A percentile compares a stretch with the other conserved stretches of the same genome.
Evolutionary conservation across 2,329 filamentous ascomycete genomes (phyloP).

Genomic region (Sarocladiaceae sp.): DNA sequence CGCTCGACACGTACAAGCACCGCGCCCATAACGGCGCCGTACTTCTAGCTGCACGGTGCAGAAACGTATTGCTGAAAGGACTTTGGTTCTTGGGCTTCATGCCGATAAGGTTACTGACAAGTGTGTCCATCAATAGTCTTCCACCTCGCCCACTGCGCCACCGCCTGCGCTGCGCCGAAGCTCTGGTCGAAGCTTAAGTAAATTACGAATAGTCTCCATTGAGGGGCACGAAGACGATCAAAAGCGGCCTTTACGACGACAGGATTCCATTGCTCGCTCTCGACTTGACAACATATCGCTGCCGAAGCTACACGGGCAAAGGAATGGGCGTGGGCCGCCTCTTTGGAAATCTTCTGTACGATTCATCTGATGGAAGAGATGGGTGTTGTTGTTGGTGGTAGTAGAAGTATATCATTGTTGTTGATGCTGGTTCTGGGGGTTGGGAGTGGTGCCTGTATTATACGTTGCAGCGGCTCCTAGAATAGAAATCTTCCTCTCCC

Average conservation of each 20-base stretch:
- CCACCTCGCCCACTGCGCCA: conserved; percentile 95
- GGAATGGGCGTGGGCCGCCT: not conserved
- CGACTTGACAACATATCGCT: too few relatives aligned
- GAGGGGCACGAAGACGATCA: too few relatives aligned
- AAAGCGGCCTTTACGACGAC: too few relatives aligned
- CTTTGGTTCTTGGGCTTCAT: too few relatives aligned
- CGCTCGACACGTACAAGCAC: not conserved
- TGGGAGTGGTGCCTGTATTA: conserved; percentile 10
- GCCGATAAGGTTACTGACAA: too few relatives aligned
- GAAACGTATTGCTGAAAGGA: conserved; percentile 13
- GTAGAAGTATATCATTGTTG: not conserved
- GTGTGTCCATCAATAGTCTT: conserved; percentile 62
- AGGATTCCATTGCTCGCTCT: too few relatives aligned
- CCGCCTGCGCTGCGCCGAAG: conserved; percentile 89
- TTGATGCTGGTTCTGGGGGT: not conserved
- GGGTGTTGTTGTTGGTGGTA: not conserved
- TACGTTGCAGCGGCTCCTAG: conserved; percentile 9
- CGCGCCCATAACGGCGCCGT: too few relatives aligned
- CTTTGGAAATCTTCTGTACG: conserved; percentile 1
- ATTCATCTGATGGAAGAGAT: conserved; percentile 2
- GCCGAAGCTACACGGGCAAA: not conserved
- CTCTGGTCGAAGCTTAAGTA: conserved; percentile 92
- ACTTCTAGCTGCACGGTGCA: too few relatives aligned
- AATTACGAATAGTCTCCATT: conserved; percentile 21
- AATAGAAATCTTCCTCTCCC: conserved; percentile 9